Conservation (phyloP, 768 basidiomycete species). For the Boletales sp. region DNA sequence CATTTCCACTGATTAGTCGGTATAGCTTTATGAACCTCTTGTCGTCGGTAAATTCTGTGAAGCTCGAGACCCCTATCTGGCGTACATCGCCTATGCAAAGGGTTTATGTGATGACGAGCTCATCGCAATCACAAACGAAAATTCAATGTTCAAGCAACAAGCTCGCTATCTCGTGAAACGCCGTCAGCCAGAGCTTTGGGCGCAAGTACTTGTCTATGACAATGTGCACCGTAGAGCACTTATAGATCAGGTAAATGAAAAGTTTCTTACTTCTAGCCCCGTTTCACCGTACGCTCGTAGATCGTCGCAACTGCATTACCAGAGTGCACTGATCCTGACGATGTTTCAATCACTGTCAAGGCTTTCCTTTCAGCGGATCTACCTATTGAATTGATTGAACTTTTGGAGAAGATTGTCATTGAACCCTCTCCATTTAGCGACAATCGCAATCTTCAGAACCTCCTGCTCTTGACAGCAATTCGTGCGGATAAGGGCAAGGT, state of each 20-base stretch:
- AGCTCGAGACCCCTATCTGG: slow-evolving; percentile 95
- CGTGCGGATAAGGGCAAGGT: slow-evolving; percentile 99
- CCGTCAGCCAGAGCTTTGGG: slow-evolving; percentile 93
- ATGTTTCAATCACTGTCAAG: slow-evolving; percentile 98
- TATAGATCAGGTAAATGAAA: slow-evolving; percentile 78
- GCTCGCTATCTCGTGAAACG: slow-evolving; percentile 97
- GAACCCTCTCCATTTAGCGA: slow-evolving; percentile 98
- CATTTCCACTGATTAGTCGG: slow-evolving; percentile 7
- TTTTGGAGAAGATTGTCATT: slow-evolving; percentile 97
- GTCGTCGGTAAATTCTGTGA: slow-evolving; percentile 99
- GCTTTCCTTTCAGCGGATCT: slow-evolving; percentile 97
- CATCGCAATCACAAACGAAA: slow-evolving; percentile 95
- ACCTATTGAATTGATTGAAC: slow-evolving; percentile 93
- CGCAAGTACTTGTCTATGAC: slow-evolving; percentile 84
- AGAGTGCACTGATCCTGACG: slow-evolving; percentile 96
- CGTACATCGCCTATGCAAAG: slow-evolving; percentile 99
- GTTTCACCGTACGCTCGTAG: slow-evolving; percentile 32
- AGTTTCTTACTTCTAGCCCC: background rate
- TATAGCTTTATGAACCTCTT: slow-evolving; percentile 89
- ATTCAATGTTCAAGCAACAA: slow-evolving; percentile 99
- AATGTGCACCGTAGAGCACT: slow-evolving; percentile 91
- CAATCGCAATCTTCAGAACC: slow-evolving; percentile 94
- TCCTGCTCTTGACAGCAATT: slow-evolving; percentile 91
- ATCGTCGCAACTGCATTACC: slow-evolving; percentile 94
- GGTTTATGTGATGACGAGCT: slow-evolving; percentile 98